These are phyloP conservation scores for Bauhinia variegata DNA, from an alignment of 306 rosid species.

Conservation along the genomic window DNA sequence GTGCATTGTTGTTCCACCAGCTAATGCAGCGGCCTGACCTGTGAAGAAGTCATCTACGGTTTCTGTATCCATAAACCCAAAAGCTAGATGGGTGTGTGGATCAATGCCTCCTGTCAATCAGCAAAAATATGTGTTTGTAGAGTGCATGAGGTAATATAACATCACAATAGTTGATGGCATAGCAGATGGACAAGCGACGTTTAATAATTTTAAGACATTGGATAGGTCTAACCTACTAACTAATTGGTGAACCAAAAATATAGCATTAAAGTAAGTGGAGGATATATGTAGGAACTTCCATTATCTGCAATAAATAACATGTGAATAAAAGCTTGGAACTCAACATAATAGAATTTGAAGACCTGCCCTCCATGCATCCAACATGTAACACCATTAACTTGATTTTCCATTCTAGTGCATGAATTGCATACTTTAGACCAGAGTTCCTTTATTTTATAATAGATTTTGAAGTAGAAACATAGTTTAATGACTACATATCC, in stretches of 20 bases:
- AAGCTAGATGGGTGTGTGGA: slow-evolving; percentile 87
- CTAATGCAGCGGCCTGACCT: slow-evolving; percentile 98
- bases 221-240: neutral
- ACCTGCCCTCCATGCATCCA: neutral
- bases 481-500: neutral
- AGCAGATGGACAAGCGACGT: neutral
- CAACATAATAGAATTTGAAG: slow-evolving; percentile 2
- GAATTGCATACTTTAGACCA: slow-evolving; percentile 12
- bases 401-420: slow-evolving; percentile 13
- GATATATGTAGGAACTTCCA: slow-evolving; percentile 20
- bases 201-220: slow-evolving; percentile 6
- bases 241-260: neutral
- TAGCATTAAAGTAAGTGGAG: neutral
- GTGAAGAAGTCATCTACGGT: slow-evolving; percentile 82
- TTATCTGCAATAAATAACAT: slow-evolving; percentile 1
- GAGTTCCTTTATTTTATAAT: neutral
- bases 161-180: neutral
- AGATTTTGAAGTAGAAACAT: slow-evolving; percentile 11
- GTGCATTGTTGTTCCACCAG: slow-evolving; percentile 99
- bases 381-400: slow-evolving; percentile 18
- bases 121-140: slow-evolving; percentile 29
- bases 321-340: slow-evolving; percentile 3
- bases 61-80: slow-evolving; percentile 68
- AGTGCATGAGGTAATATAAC: slow-evolving; percentile 11
- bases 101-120: slow-evolving; percentile 86